Evolutionary conservation across 2,329 filamentous ascomycete genomes (phyloP), one percentile per base, ranked within the genome.

Genomic region (Beauveria medogensis): DNA sequence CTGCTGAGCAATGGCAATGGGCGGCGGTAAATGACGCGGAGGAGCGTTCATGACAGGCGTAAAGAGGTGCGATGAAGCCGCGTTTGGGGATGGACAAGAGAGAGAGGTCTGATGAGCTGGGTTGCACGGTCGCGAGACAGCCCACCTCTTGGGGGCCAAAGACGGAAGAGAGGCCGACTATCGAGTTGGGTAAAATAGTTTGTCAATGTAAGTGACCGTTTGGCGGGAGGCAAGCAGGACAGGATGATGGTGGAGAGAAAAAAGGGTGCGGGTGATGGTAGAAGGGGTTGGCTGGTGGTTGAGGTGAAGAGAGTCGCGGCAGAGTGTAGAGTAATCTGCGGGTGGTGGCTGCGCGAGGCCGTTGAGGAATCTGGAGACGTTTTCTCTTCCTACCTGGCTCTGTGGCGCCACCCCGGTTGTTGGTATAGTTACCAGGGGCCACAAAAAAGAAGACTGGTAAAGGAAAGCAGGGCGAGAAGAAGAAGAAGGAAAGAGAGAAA

Each of bases 1-100:
- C 53, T 61, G 59, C 34, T 61, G 59, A 20, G 59, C 59, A 53
- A 61, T 57, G 16, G 37, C 46, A 52, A 61, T 57, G 40, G 59
- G 59, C 20, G 59, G 59, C 20, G 59, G 59, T 47, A 61, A 54
- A 41, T 61, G 59, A 20, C 59, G 58, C 28, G 58, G 58, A 9
- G 58, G 53, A 40, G 52, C 59, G n/a, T 61, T 61, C 53, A 61
- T 56, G 46, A 28, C 37, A 5, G 24, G 7, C 28, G 58, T 34
- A 26, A 6, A 24, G 26, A 14, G 34, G 46, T 55, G 53, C n/a
- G 43, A 22, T 22, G 51, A 60, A 40, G 50, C 58, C 16, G 41
- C 14, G 50, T 18, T 30, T n/a, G 37, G 20, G 20, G 30, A n/a
- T 44, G 56, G 24, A 52, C 37, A 46, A 24, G 40, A 22, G 22